phyloP scores from a whole-genome alignment of 2,329 filamentous ascomycete species.

The Aulographum hederae region DNA sequence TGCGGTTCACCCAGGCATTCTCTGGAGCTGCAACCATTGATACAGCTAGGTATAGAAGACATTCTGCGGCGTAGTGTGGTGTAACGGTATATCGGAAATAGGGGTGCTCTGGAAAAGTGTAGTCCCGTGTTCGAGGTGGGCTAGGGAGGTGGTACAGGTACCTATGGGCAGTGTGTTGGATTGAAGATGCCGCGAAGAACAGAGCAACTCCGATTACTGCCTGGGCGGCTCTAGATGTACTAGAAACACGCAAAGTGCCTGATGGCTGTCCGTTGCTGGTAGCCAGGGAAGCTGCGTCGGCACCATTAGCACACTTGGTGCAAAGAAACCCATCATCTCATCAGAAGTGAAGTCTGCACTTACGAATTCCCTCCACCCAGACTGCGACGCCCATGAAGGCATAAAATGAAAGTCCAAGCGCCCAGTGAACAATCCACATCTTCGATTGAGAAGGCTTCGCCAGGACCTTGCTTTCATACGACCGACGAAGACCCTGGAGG shows the following conservation, averaged over 20 bases:
- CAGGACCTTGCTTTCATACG: slow-evolving; percentile 56
- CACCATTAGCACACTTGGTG: too few species aligned
- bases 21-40: slow-evolving; percentile 53
- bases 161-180: slow-evolving; percentile 47
- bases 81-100: slow-evolving; percentile 58
- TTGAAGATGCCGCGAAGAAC: slow-evolving; percentile 50
- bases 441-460: slow-evolving; percentile 47
- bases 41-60: slow-evolving; percentile 64
- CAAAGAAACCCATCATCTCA: too few species aligned
- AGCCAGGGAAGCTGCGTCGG: too few species aligned
- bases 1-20: slow-evolving; percentile 40
- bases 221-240: too few species aligned
- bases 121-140: slow-evolving; percentile 32
- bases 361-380: slow-evolving; percentile 71
- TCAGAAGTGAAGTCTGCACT: too few species aligned
- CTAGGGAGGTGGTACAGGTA: slow-evolving; percentile 23
- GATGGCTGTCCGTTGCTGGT: too few species aligned
- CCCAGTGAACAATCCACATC: slow-evolving; percentile 79
- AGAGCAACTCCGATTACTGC: too few species aligned
- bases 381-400: slow-evolving; percentile 51
- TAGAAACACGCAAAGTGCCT: too few species aligned
- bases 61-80: slow-evolving; percentile 86
- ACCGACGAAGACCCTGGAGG: slow-evolving; percentile 53
- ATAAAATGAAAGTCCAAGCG: slow-evolving; percentile 66
- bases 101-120: slow-evolving; percentile 59